Base-by-base conservation (phyloP, 1,284 basidiomycete species). In the Pholiota adiposa region DNA sequence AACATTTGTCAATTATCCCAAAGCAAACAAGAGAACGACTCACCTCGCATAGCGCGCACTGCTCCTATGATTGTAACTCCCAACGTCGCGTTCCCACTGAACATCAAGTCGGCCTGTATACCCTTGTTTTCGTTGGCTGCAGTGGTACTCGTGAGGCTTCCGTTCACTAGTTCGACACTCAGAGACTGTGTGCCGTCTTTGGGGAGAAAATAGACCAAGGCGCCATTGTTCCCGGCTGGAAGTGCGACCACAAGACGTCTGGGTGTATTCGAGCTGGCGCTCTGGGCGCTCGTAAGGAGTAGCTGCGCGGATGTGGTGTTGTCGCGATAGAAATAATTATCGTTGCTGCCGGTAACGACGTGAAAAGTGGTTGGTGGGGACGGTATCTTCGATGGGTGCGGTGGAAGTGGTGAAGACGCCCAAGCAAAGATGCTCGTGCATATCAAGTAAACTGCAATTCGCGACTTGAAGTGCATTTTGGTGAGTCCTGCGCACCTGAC, bases 51-150 rank as follows among this genome's bases (percentile, higher is more conserved):
- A 36, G 70, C 69, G 21, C 70, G 62, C 11, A 71, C 67, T 23
- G 69, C 64, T 55, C 70, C 70, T 21, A 70, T 60, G 54, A 71
- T 69, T 1, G 66, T 68, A 14, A 71, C 70, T 2, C 70, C 70
- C 2, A 71, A 31, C 3, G 69, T 70, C 6, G 69, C 67, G 55
- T 67, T 67, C 9, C 40, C 52, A 48, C 43, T 63, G 52, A 71
- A 68, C 9, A 23, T 16, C n/a, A 71, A 38, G 50, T 71, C 70
- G 1, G 65, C 70, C 52, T 71, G 67, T 23, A 68, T 61, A 4
- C 70, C 69, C 12, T 33, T 36, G 38, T 68, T 70, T 23, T 63
- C 54, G 29, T 61, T 59, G 2, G 59, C 57, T 18, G 60, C 63
- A 21, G 60, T 54, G 2, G 63, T 65, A 44, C 67, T 71, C 6